Percentiles rank a stretch among this genome's conserved stretches.
Conservation (phyloP, 441 rosid genomes). For the Viola pubescens region DNA sequence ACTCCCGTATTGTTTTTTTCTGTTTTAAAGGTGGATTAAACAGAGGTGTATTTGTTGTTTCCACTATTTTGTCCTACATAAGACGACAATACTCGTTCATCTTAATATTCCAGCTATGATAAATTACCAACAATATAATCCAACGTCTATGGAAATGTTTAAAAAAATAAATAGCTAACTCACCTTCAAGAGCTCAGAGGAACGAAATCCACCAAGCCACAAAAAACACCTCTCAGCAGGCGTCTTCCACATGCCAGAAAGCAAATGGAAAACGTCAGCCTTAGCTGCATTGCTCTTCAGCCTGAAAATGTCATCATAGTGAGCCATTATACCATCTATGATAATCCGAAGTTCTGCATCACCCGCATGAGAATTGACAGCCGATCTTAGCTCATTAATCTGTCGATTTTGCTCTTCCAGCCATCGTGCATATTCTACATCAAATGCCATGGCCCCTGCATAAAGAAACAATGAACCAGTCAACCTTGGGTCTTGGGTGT, state of each 20-base stretch:
- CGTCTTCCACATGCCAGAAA: constrained; percentile 99
- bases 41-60: no score
- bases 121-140: constrained; percentile 1
- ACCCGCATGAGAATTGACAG: constrained; percentile 82
- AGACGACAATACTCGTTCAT: not conserved
- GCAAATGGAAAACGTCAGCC: constrained; percentile 90
- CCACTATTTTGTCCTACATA: not conserved
- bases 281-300: constrained; percentile 88
- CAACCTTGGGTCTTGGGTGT: no score
- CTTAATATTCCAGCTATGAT: not conserved
- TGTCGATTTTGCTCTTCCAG: constrained; percentile 79
- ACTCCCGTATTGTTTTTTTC: no score
- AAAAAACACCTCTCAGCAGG: constrained; percentile 98
- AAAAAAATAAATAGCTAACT: constrained; percentile 6
- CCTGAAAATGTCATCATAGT: constrained; percentile 89
- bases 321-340: constrained; percentile 71
- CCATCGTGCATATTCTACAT: constrained; percentile 90
- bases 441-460: constrained; percentile 95
- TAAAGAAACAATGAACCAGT: constrained; percentile 10
- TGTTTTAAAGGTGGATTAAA: no score
- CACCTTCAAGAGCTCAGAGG: constrained; percentile 96
- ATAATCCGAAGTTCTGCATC: constrained; percentile 87
- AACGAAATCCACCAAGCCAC: constrained; percentile 99
- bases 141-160: not conserved
- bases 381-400: constrained; percentile 85